Percentiles rank a stretch among this genome's conserved stretches.
Conservation (phyloP, 495 filamentous ascomycete species). For the Hypoxylon perforatum region DNA sequence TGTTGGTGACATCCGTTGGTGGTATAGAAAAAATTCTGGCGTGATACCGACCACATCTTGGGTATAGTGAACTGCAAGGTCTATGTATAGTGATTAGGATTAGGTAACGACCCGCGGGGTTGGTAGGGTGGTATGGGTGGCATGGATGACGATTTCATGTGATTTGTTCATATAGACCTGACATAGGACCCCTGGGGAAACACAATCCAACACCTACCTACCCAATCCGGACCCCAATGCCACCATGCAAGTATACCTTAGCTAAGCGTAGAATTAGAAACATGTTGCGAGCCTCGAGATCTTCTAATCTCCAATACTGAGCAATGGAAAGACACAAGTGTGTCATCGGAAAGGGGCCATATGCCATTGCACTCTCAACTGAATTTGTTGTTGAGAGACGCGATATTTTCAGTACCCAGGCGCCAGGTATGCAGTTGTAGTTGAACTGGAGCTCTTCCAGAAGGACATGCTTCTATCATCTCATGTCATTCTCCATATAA, state of each 20-base stretch:
- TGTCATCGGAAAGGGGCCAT: too few relatives aligned
- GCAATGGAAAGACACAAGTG: too few relatives aligned
- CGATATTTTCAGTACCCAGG: too few relatives aligned
- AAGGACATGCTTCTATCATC: background rate
- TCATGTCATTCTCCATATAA: background rate
- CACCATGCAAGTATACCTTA: too few relatives aligned
- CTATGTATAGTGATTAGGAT: background rate
- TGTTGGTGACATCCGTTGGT: background rate
- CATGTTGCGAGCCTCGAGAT: too few relatives aligned
- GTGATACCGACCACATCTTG: background rate
- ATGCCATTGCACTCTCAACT: too few relatives aligned
- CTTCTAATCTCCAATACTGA: too few relatives aligned
- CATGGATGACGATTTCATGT: background rate
- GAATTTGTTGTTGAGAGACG: too few relatives aligned
- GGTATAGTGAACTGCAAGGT: background rate
- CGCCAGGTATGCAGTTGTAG: background rate
- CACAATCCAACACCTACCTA: background rate
- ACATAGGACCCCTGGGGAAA: background rate
- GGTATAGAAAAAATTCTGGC: too few relatives aligned
- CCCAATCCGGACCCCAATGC: background rate
- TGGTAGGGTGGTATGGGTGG: too few relatives aligned
- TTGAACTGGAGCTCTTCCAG: background rate
- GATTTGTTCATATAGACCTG: background rate
- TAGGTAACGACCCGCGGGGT: conserved; percentile 3
- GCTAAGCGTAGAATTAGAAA: too few relatives aligned